Conservation (phyloP, 306 rosid genomes). For the Sechiopsis laciniata region DNA sequence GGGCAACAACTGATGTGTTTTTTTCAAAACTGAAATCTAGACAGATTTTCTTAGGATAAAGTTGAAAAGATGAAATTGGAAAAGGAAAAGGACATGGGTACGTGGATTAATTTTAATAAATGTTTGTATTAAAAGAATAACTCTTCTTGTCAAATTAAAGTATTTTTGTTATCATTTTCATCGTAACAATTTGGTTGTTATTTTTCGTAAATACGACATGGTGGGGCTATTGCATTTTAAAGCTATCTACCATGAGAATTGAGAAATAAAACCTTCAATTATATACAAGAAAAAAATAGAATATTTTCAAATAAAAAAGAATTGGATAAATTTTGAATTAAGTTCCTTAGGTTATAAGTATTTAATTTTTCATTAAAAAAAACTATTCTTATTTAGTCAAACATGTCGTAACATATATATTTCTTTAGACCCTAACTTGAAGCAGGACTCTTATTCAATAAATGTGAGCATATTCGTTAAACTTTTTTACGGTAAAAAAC, state of each 20-base stretch:
- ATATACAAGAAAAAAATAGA: neutral
- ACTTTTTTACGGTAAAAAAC: neutral
- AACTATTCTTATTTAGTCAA: neutral
- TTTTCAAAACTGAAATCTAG: conserved; percentile 19
- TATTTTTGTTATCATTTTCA: neutral
- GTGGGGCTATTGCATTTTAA: neutral
- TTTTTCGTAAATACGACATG: neutral
- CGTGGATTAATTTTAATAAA: neutral
- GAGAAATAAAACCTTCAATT: neutral
- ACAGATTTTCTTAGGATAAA: conserved; percentile 19
- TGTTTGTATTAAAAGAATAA: conserved; percentile 10
- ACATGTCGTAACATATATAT: neutral
- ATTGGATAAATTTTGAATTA: neutral
- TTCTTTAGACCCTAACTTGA: neutral
- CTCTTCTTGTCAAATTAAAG: neutral
- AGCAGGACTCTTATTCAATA: neutral
- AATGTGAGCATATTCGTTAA: neutral
- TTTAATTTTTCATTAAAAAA: too few relatives aligned
- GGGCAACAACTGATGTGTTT: neutral
- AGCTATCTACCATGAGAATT: neutral
- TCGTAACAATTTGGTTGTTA: neutral
- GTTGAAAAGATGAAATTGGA: conserved; percentile 13
- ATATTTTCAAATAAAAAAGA: neutral
- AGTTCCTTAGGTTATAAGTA: neutral
- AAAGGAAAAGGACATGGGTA: conserved; percentile 13